These are phyloP conservation scores for Leccinum longicurvipes DNA, from an alignment of 768 basidiomycete species.

Conservation along the genomic window DNA sequence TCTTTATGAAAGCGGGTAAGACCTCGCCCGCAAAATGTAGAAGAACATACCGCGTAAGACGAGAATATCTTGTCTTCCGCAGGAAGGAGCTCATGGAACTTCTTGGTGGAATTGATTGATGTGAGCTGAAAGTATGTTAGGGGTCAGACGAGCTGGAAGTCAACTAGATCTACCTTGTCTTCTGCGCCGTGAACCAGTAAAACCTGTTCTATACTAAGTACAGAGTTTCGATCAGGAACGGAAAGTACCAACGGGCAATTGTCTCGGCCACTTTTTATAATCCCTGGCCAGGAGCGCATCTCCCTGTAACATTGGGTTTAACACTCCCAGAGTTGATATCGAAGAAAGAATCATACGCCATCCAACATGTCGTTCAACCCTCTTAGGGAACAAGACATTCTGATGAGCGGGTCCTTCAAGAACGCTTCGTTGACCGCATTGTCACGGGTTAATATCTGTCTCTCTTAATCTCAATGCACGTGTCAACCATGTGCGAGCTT, in stretches of 20 bases:
- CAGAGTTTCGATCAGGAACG: neutral
- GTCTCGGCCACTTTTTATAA: constrained; percentile 59
- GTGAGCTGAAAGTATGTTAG: constrained; percentile 42
- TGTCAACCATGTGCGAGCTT: constrained; percentile 10
- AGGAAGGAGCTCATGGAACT: constrained; percentile 49
- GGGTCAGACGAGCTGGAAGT: neutral
- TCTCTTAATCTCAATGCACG: neutral
- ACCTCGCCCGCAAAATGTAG: neutral
- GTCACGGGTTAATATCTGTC: constrained; percentile 61
- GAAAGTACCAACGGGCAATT: constrained; percentile 51
- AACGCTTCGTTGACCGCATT: constrained; percentile 47
- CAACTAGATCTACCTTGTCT: constrained; percentile 48
- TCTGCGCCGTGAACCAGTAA: constrained; percentile 61
- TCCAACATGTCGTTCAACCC: constrained; percentile 62
- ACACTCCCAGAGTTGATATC: neutral
- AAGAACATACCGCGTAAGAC: constrained; percentile 34
- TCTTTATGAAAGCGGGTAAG: constrained; percentile 36
- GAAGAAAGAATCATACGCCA: constrained; percentile 36
- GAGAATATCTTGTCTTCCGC: constrained; percentile 53
- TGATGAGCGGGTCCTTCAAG: constrained; percentile 57
- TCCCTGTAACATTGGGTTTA: constrained; percentile 43
- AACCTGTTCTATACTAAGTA: constrained; percentile 39
- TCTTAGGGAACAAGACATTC: constrained; percentile 51
- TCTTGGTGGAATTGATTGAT: constrained; percentile 48
- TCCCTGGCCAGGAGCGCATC: constrained; percentile 47